Evolutionary conservation across 176 grass and related monocot genomes (phyloP).

Genomic region (Oryza longistaminata): DNA sequence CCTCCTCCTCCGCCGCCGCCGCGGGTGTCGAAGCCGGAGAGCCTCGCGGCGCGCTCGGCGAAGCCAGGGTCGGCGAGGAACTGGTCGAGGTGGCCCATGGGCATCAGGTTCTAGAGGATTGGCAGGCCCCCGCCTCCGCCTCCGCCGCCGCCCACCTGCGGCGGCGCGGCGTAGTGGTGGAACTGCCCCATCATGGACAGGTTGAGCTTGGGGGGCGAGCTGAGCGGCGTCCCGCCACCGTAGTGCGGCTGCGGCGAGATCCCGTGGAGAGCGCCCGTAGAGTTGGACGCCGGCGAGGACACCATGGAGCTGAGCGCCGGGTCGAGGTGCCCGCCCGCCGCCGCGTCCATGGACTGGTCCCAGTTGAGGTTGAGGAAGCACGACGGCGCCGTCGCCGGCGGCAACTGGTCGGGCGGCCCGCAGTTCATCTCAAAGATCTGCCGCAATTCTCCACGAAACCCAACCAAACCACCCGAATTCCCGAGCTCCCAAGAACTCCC

Average conservation of each 20-base stretch:
- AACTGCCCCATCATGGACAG: slow-evolving; percentile 66
- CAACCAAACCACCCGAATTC: slow-evolving; percentile 14
- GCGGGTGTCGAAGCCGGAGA: slow-evolving; percentile 67
- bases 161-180: slow-evolving; percentile 38
- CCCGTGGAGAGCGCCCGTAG: slow-evolving; percentile 55
- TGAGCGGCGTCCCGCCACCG: slow-evolving; percentile 46
- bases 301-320: slow-evolving; percentile 63
- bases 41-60: slow-evolving; percentile 62
- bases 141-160: slow-evolving; percentile 30
- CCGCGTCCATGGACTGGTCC: slow-evolving; percentile 74
- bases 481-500: not conserved
- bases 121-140: slow-evolving; percentile 43
- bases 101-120: slow-evolving; percentile 55
- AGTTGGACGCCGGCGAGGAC: slow-evolving; percentile 63
- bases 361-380: slow-evolving; percentile 93
- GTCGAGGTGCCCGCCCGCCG: slow-evolving; percentile 40
- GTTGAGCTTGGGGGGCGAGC: slow-evolving; percentile 74
- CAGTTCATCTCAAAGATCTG: slow-evolving; percentile 84
- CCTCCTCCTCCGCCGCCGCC: slow-evolving; percentile 11
- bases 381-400: slow-evolving; percentile 38
- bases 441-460: slow-evolving; percentile 33
- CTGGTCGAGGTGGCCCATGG: slow-evolving; percentile 60
- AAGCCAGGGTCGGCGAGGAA: slow-evolving; percentile 73
- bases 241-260: slow-evolving; percentile 68
- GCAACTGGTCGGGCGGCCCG: slow-evolving; percentile 56